Evolutionary conservation across 1,284 basidiomycete genomes (phyloP).

Genomic region (Naganishia cerealis): DNA sequence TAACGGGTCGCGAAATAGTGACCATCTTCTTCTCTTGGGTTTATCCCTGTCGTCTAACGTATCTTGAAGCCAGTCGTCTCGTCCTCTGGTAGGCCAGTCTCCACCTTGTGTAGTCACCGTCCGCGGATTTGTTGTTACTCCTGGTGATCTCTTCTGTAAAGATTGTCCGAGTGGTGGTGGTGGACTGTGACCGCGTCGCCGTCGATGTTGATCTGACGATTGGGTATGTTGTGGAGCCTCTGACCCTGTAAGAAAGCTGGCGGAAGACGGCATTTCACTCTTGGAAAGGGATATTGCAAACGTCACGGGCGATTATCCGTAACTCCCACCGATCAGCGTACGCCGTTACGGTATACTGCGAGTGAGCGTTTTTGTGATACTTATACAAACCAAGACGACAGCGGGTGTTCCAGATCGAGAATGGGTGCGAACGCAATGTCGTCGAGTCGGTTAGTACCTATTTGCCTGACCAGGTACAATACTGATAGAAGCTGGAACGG

Average conservation of each 20-base stretch:
- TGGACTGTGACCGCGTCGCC: conserved; percentile 4
- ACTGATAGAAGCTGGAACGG: no score
- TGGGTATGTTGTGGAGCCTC: conserved; percentile 5
- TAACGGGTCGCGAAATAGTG: background rate
- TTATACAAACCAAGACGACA: no score
- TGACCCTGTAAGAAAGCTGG: background rate
- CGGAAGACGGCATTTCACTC: background rate
- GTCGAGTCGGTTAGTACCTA: no score
- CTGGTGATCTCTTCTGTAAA: background rate
- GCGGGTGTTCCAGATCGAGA: no score
- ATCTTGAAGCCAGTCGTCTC: conserved; percentile 10
- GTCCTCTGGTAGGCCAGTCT: conserved; percentile 6
- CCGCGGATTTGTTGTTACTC: background rate
- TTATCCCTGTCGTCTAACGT: background rate
- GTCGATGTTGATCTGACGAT: conserved; percentile 13
- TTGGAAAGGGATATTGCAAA: background rate
- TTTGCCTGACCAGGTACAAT: no score
- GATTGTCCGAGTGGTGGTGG: background rate
- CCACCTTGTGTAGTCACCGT: background rate
- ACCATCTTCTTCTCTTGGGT: background rate
- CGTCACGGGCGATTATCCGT: background rate
- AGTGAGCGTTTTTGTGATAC: no score
- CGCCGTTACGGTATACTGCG: no score
- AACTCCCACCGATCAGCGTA: background rate
- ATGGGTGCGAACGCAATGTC: no score